Evolutionary conservation across 371 early-diverging fungal genomes (phyloP), one percentile per base, ranked within the genome.

Genomic region (Syncephalastrum sp.): DNA sequence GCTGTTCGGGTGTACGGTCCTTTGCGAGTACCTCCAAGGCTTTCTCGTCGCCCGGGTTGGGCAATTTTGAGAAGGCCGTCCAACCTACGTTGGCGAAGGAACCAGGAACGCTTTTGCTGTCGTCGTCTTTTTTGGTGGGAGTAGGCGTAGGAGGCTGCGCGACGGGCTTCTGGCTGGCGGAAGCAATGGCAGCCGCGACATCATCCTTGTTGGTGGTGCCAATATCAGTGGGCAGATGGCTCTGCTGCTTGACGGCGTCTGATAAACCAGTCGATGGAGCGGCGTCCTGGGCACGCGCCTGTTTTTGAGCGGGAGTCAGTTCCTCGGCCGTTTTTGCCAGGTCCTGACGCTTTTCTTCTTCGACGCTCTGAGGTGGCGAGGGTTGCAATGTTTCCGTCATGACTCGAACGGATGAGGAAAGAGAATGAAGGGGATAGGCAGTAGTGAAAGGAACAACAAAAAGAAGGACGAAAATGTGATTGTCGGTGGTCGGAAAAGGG

Each of bases 1-100:
- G 46, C 45, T 69, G 60, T n/a, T 72, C 72, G 13, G 61, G 51
- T 5, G 60, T 50, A 42, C 57, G 51, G 5, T 27, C 27, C n/a
- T 66, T 57, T 8, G 51, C 24, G 13, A 75, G 54, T 7, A 51
- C 55, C 5, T 61, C 53, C 62, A 71, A 63, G 16, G 63, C 57
- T 7, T 46, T 56, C 54, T 74, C 77, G 48, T 77, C 70, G 5
- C 77, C 77, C 10, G 77, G 77, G 51, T 76, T 76, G n/a, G 77
- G 77, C 3, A 75, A 49, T 16, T 61, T 59, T 6, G 78, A 74
- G 45, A 73, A 69, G 2, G 64, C 53, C 15, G 75, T 78, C 79
- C 79, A 78, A 6, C 79, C 79, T 1, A 23, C 47, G 47, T 43
- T 51, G 12, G 56, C 46, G 47, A 57, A 53, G 47, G 38, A 25